Evolutionary conservation across 139 green algal genomes (phyloP).

Genomic region (Yamagishiella unicocca): DNA sequence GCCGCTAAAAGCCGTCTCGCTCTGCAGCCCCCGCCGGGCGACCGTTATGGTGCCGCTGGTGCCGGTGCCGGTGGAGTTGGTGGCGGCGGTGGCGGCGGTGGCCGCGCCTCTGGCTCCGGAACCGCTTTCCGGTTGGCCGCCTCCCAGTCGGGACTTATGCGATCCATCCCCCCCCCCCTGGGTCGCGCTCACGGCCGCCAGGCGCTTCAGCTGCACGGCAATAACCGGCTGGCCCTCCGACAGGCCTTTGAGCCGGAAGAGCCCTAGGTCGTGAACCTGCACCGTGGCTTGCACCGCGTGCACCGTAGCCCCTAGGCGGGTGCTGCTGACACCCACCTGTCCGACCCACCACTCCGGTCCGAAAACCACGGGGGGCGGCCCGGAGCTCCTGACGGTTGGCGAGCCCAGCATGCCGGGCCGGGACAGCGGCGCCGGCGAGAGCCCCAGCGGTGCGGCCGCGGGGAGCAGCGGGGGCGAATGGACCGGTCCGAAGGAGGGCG

Average conservation of each 20-base stretch:
- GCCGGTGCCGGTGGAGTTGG: not conserved
- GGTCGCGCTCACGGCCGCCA: not conserved
- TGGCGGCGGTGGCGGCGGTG: not conserved
- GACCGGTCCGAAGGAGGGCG: no score
- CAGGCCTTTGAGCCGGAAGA: conserved; percentile 35
- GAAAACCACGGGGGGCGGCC: not conserved
- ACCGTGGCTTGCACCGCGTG: not conserved
- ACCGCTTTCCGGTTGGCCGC: not conserved
- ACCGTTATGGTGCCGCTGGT: not conserved
- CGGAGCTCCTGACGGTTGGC: not conserved
- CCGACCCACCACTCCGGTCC: not conserved
- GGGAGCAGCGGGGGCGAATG: not conserved
- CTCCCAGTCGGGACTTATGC: not conserved
- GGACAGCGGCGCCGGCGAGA: not conserved
- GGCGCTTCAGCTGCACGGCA: not conserved
- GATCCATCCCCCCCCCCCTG: not conserved
- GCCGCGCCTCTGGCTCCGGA: not conserved
- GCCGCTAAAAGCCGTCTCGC: not conserved
- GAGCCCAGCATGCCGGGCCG: no score
- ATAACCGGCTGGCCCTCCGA: conserved; percentile 17
- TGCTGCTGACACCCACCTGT: not conserved
- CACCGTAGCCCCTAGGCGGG: not conserved
- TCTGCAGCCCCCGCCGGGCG: not conserved
- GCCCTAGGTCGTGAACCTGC: conserved; percentile 1
- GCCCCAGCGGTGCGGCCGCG: not conserved